A percentile compares a stretch with the other conserved stretches of the same genome.
Evolutionary conservation across 371 early-diverging fungal species (phyloP).

Genomic region (Zychaea mexicana): DNA sequence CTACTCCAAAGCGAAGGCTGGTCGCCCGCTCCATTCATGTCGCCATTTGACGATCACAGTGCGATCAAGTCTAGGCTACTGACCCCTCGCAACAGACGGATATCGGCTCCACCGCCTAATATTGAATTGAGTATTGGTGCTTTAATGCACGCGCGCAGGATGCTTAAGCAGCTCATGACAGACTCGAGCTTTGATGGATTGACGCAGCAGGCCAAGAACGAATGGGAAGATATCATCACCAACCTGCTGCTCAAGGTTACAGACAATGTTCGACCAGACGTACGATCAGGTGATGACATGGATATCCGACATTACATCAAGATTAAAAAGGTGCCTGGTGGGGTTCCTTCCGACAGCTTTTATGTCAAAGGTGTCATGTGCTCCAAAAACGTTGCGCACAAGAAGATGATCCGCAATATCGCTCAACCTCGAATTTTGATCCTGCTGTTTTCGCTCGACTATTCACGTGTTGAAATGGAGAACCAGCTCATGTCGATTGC

Average conservation of each 20-base stretch:
- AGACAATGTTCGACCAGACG: conserved; percentile 71
- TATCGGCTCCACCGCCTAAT: conserved; percentile 53
- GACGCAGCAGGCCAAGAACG: conserved; percentile 38
- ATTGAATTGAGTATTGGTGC: conserved; percentile 72
- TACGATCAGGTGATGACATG: conserved; percentile 79
- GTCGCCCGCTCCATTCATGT: conserved; percentile 28
- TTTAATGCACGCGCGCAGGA: conserved; percentile 62
- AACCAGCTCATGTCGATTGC: conserved; percentile 81
- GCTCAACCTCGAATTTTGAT: conserved; percentile 81
- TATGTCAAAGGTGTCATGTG: conserved; percentile 89
- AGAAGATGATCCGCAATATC: conserved; percentile 77
- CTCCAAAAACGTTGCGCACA: conserved; percentile 91
- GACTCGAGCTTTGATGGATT: conserved; percentile 18
- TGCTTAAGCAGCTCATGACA: conserved; percentile 61
- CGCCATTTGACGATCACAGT: conserved; percentile 21
- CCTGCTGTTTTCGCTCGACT: conserved; percentile 87
- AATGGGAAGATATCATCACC: conserved; percentile 82
- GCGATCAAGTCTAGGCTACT: conserved; percentile 15
- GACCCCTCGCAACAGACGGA: conserved; percentile 42
- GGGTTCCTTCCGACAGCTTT: conserved; percentile 74
- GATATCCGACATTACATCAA: conserved; percentile 92
- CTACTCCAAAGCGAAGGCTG: conserved; percentile 20
- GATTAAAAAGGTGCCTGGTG: conserved; percentile 94
- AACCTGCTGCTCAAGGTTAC: conserved; percentile 71
- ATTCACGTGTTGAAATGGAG: conserved; percentile 79